Base-by-base conservation (phyloP, 768 basidiomycete genomes). In the Flagelloscypha sp. region DNA sequence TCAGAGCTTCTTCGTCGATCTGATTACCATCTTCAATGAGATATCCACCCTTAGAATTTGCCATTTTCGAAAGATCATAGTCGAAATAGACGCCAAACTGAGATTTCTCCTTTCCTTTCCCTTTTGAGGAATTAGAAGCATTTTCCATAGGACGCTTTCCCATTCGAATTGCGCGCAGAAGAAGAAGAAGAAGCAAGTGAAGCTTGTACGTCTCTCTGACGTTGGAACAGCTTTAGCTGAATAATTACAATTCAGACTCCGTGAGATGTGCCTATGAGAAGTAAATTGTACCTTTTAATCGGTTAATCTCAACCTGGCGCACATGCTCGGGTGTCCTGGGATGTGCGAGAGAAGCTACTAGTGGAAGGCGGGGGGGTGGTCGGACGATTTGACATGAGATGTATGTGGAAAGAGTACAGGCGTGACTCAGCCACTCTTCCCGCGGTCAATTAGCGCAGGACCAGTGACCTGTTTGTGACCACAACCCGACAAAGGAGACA, bases 11-110 rank as follows among this genome's bases (percentile, higher is more conserved):
- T 38, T 86, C 87, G 48, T 87, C 79, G 2, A 76, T 70, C 43
- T 85, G 84, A 45, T 78, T 76, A n/a, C 76, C 79, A 28, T 94
- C 92, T 44, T 94, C 87, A 5, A 94, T 68, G 50, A 99, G 59
- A 57, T 97, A 99, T 1, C 95, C 95, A 33, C 94, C 95, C 54
- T 92, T 85, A 6, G 90, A 83, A 56, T 99, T 97, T 51, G 90
- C 82, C 79, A 97, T 86, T 67, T 95, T 97, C 9, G 85, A 85
- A 10, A 97, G 59, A 56, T 97, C 93, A 74, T 95, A 98, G 46
- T 98, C 94, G 46, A 94, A 94, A 62, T 97, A 97, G 31, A 76
- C 86, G 18, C 89, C 94, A 8, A 90, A 65, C 22, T 85, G 74
- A 9, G 79, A 72, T 47, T 90, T 85, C 6, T 83, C 75, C 49